These are phyloP conservation scores for Crithidia brevicula DNA, from an alignment of 208 protist species.

Conservation along the genomic window DNA sequence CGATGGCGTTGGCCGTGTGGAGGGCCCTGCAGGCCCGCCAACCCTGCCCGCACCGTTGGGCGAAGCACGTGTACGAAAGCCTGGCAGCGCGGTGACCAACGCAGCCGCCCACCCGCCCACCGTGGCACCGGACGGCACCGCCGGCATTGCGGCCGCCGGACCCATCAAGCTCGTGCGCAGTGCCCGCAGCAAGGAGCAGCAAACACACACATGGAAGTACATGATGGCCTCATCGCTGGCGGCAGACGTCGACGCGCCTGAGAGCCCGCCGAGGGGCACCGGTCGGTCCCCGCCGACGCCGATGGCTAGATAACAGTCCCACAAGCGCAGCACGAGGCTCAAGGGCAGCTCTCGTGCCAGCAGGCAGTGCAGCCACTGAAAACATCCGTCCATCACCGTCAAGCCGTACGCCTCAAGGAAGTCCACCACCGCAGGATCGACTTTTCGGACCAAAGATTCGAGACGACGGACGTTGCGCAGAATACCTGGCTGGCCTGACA, in stretches of 20 bases:
- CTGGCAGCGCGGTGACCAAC: constrained; percentile 21
- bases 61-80: constrained; percentile 15
- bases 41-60: neutral
- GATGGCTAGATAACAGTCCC: constrained; percentile 91
- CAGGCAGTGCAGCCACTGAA: constrained; percentile 94
- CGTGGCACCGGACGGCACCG: neutral
- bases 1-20: neutral
- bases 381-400: constrained; percentile 81
- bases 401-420: constrained; percentile 45
- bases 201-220: constrained; percentile 90
- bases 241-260: neutral
- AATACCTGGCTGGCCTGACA: constrained; percentile 88
- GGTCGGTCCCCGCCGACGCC: constrained; percentile 38
- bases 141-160: neutral
- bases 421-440: constrained; percentile 19
- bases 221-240: constrained; percentile 43
- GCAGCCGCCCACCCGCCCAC: constrained; percentile 15
- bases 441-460: constrained; percentile 43
- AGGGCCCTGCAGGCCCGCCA: neutral
- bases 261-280: neutral
- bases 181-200: constrained; percentile 70
- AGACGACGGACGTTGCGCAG: constrained; percentile 64
- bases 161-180: constrained; percentile 34
- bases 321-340: constrained; percentile 77
- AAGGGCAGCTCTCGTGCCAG: constrained; percentile 89